phyloP scores from a whole-genome alignment of 2,329 filamentous ascomycete species.

The Phialemonium atrogriseum region DNA sequence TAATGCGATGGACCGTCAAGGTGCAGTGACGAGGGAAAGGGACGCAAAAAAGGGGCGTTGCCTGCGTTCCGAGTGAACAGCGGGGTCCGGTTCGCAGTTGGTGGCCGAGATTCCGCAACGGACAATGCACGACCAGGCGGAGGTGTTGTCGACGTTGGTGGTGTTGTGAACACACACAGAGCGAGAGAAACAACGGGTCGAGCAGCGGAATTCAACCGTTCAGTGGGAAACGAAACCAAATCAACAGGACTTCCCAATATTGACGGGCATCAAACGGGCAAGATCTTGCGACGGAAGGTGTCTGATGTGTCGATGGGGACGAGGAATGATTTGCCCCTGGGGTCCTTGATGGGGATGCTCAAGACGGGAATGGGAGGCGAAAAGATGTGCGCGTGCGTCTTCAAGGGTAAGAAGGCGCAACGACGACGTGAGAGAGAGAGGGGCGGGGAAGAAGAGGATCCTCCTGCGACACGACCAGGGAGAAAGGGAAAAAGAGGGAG shows the following conservation, averaged over 20 bases:
- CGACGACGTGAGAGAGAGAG: no score
- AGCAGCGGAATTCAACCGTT: conserved; percentile 29
- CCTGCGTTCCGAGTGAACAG: conserved; percentile 2
- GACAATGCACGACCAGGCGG: conserved; percentile 11
- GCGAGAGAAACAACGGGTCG: conserved; percentile 23
- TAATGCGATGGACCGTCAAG: conserved; percentile 14
- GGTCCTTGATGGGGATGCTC: conserved; percentile 16
- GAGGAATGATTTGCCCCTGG: conserved; percentile 26
- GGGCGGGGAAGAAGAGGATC: conserved; percentile 20
- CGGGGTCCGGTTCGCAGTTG: conserved; percentile 4
- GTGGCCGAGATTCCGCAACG: conserved; percentile 3
- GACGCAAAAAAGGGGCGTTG: conserved; percentile 4
- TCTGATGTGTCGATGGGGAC: conserved; percentile 23
- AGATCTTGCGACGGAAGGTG: conserved; percentile 24
- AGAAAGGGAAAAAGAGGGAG: conserved; percentile 22
- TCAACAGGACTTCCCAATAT: conserved; percentile 22
- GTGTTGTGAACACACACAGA: conserved; percentile 12
- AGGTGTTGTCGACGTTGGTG: conserved; percentile 7
- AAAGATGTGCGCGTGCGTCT: conserved; percentile 11
- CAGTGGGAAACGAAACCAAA: conserved; percentile 32
- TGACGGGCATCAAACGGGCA: conserved; percentile 22
- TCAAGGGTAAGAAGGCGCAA: no score
- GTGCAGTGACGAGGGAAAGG: conserved; percentile 10
- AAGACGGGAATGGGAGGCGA: no score
- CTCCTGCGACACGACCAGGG: conserved; percentile 22